Base-by-base conservation (phyloP, 2,329 filamentous ascomycete species). In the Calycina herbarum region DNA sequence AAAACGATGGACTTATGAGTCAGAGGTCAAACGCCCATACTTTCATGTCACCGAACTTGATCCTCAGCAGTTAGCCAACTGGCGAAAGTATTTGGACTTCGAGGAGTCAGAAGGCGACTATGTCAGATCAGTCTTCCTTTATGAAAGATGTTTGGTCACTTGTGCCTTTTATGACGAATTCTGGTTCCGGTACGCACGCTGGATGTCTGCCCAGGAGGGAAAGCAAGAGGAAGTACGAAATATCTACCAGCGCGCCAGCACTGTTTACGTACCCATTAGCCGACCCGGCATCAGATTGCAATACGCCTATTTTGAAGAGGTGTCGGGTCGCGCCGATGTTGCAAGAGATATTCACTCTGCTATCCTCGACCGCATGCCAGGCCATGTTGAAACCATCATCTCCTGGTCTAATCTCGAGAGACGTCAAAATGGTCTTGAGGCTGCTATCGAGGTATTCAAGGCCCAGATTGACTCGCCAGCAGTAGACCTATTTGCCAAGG, bases 121-220 rank as follows among this genome's bases (percentile, higher is more conserved):
- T 70, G 79, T 83, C 15, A 87, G 95, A 66, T 89, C 85, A 57
- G 86, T 91, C 5, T 95, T 95, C 74, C 80, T 99, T 38, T 98
- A 99, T 76, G 95, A 99, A 81, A 89, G 95, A 61, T 98, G 94
- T 73, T 79, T 99, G 62, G 92, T 97, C 42, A 94, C 93, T 0
- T 96, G 92, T 74, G 94, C 95, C 17, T 90, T 96, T 71, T 97
- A 99, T 76, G 94, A 98, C 60, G 94, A 98, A 76, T 96, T 98
- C 78, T 99, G 95, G 95, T 88, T 96, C 73, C 90, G 95, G n/a
- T 99, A 97, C 78, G 92, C 91, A 17, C 85, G 94, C 51, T 99
- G 95, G 95, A 96, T 97, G 91, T 84, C 86, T 66, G 87, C 87
- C 0, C 92, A 96, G 75, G 80, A 86, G 1, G 88, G 84, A 71